Conservation (phyloP, 768 basidiomycete genomes). For the Gymnopilus dilepis region DNA sequence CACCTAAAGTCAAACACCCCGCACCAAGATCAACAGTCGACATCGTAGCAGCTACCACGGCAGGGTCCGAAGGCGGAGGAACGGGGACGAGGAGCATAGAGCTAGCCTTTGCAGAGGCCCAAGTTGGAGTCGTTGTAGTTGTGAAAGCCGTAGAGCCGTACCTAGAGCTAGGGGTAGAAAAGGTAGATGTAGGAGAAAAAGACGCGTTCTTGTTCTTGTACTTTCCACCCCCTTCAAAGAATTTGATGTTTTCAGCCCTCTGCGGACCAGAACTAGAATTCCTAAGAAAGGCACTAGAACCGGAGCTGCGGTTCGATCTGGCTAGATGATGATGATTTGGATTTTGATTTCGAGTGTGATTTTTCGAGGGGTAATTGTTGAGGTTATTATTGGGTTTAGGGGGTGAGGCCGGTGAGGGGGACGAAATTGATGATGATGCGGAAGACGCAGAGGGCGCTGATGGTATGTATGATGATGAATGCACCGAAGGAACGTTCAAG, state of each 20-base stretch:
- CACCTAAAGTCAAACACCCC: constrained; percentile 5
- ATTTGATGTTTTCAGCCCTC: neutral
- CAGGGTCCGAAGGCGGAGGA: neutral
- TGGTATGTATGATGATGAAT: neutral
- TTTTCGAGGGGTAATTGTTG: neutral
- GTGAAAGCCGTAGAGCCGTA: too few species aligned
- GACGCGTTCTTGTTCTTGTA: too few species aligned
- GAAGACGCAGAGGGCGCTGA: neutral
- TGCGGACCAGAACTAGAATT: too few species aligned
- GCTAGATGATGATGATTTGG: neutral
- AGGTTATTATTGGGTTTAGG: neutral
- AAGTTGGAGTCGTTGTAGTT: too few species aligned
- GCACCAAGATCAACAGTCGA: constrained; percentile 7
- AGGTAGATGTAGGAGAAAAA: too few species aligned
- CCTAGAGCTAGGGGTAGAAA: too few species aligned
- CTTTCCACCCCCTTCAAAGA: neutral
- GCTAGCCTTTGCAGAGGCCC: neutral
- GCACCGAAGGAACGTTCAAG: too few species aligned
- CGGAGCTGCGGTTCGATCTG: neutral
- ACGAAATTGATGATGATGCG: neutral
- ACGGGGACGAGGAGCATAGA: neutral
- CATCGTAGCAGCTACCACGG: constrained; percentile 12
- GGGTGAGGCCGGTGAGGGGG: too few species aligned
- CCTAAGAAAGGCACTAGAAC: neutral
- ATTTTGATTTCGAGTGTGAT: neutral